Evolutionary conservation across 208 protist genomes (phyloP), one percentile per base, ranked within the genome.

Genomic region (Naegleria lovaniensis): DNA sequence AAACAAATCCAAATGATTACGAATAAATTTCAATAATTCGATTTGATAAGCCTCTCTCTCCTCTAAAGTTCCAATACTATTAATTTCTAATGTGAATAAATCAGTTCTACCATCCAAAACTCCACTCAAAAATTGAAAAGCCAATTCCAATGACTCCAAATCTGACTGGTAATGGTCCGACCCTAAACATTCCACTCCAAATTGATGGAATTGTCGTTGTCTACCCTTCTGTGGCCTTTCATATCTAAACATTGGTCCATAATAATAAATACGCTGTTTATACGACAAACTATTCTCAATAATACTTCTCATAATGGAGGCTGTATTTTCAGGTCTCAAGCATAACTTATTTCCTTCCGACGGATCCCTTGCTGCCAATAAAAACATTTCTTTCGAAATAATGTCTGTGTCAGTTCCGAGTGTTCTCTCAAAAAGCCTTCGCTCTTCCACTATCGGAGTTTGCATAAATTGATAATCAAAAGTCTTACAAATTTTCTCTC

Each of bases 321-420:
- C 93, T 29, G 93, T 95, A 22, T 85, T 85, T 41, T 95, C 93
- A 25, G 93, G 93, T 84, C 93, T 83, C 25, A 95, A 67, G 52
- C 83, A 93, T n/a, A 94, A 91, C 5, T 33, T 76, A 16, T 89
- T 41, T 67, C 55, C 55, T 84, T 91, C 90, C 43, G 75, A 59
- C 29, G 83, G 58, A 85, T 94, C 92, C 13, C 85, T 48, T 41
- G 36, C 4, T 33, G 36, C 85, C 76, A 94, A 91, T 1, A 85
- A 89, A 85, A 91, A 95, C 93, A 95, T 95, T 41, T 95, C 93
- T 55, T 95, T 95, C 51, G 83, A 87, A 0, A 95, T 93, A 0
- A 95, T 92, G 90, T 95, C 93, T 51, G 91, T 92, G 4, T 85
- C 43, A 0, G 52, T 67, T 3, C 93, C 93, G 85, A 95, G 59